Conservation (phyloP, 2,329 filamentous ascomycete genomes). For the Penicillium sp. region DNA sequence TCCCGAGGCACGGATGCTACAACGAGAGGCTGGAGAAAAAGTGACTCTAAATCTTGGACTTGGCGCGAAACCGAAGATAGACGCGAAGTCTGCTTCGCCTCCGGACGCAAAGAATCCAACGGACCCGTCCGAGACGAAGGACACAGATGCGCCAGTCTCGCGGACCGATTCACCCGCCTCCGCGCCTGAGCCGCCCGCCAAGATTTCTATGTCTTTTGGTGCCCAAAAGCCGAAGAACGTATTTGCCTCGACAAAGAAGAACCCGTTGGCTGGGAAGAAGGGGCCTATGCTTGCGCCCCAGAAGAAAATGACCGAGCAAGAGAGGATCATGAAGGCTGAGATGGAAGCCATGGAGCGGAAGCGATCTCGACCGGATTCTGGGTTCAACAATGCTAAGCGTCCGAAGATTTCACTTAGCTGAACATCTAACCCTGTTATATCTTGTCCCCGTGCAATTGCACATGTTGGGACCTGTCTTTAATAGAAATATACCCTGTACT, state of each 20-base stretch:
- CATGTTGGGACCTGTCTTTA: background rate
- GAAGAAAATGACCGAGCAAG: slow-evolving; percentile 84
- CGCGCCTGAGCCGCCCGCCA: slow-evolving; percentile 22
- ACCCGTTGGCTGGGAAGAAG: slow-evolving; percentile 67
- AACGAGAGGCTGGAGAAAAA: slow-evolving; percentile 69
- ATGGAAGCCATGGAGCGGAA: slow-evolving; percentile 62
- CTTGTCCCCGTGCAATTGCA: no score
- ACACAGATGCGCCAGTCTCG: slow-evolving; percentile 13
- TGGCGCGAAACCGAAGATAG: slow-evolving; percentile 24
- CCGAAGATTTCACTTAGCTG: slow-evolving; percentile 28
- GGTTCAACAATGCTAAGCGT: slow-evolving; percentile 35
- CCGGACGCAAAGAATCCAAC: no score
- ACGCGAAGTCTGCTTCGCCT: slow-evolving; percentile 25
- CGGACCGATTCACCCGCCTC: slow-evolving; percentile 9
- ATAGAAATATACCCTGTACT: background rate
- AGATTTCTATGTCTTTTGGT: slow-evolving; percentile 64
- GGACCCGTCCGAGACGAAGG: slow-evolving; percentile 26
- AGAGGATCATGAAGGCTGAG: slow-evolving; percentile 85
- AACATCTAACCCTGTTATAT: background rate
- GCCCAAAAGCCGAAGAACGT: slow-evolving; percentile 60
- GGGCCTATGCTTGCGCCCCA: slow-evolving; percentile 56
- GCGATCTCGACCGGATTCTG: slow-evolving; percentile 43
- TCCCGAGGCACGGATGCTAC: slow-evolving; percentile 42
- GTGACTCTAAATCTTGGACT: slow-evolving; percentile 67
- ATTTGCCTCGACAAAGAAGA: slow-evolving; percentile 65